Evolutionary conservation across 306 rosid species (phyloP).

Genomic region (Chamaecrista fasciculata): DNA sequence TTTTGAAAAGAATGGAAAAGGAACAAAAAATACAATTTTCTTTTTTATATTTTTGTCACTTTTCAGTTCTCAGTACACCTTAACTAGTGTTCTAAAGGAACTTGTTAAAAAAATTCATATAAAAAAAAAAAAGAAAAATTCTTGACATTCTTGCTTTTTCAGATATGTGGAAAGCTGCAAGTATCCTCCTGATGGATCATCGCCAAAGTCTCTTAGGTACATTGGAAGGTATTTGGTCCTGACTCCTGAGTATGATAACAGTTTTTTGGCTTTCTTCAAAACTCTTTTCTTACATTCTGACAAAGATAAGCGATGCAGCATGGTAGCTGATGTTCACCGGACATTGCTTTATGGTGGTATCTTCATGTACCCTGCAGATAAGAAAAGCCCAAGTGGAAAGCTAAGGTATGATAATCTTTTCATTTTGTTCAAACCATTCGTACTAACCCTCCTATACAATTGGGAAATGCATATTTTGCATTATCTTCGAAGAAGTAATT

Average conservation of each 20-base stretch:
- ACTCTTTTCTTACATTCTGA: slow-evolving; percentile 12
- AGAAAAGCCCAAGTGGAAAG: slow-evolving; percentile 80
- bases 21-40: no score
- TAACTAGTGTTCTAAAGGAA: no score
- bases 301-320: slow-evolving; percentile 42
- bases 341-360: slow-evolving; percentile 97
- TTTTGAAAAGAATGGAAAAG: no score
- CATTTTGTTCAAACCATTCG: no score
- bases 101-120: no score
- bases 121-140: no score
- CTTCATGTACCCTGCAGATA: slow-evolving; percentile 94
- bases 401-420: slow-evolving; percentile 63
- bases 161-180: slow-evolving; percentile 90
- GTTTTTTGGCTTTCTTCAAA: slow-evolving; percentile 3
- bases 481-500: no score
- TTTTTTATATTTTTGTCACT: no score
- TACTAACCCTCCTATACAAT: no score
- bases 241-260: neutral
- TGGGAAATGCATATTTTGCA: no score
- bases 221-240: slow-evolving; percentile 66
- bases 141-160: slow-evolving; percentile 12
- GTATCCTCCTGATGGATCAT: slow-evolving; percentile 73
- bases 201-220: slow-evolving; percentile 88
- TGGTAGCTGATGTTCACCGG: slow-evolving; percentile 96
- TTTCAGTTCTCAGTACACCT: no score